Evolutionary conservation across 225 moss, liverwort and hornwort genomes (phyloP).

Genomic region (Lunularia cruciata): DNA sequence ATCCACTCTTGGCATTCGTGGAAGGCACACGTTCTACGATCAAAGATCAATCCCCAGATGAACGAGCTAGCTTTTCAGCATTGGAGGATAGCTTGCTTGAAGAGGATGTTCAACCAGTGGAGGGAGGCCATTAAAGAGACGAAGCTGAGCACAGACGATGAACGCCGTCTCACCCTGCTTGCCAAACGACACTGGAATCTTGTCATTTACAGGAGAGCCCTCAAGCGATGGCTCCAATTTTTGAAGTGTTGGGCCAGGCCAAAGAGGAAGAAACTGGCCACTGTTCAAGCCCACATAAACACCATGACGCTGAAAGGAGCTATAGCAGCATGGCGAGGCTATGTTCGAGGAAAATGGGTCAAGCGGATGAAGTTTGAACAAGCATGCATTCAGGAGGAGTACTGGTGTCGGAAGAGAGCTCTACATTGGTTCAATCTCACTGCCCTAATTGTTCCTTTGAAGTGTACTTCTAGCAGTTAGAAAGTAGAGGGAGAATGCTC

Average conservation of each 20-base stretch:
- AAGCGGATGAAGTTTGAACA: conserved; percentile 78
- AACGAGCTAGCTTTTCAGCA: conserved; percentile 56
- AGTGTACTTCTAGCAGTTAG: too few species aligned
- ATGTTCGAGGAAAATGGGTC: conserved; percentile 82
- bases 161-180: conserved; percentile 54
- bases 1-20: conserved; percentile 61
- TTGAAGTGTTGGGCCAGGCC: conserved; percentile 71
- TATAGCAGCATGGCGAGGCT: conserved; percentile 74
- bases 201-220: conserved; percentile 40
- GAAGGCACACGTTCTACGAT: conserved; percentile 55
- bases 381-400: conserved; percentile 57
- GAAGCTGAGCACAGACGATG: conserved; percentile 59
- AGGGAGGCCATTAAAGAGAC: conserved; percentile 47
- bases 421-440: conserved; percentile 57
- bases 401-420: conserved; percentile 57
- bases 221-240: conserved; percentile 68
- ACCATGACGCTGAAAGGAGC: conserved; percentile 86
- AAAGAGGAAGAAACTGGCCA: conserved; percentile 71
- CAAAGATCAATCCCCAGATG: conserved; percentile 62
- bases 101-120: conserved; percentile 54
- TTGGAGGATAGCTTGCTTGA: conserved; percentile 51
- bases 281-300: conserved; percentile 79
- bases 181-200: conserved; percentile 55
- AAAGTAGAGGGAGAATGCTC: too few species aligned
- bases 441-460: neutral